A percentile compares a stretch with the other conserved stretches of the same genome.
Conservation (phyloP, 1,139 yeast species). For the Suhomyces guaymorum region DNA sequence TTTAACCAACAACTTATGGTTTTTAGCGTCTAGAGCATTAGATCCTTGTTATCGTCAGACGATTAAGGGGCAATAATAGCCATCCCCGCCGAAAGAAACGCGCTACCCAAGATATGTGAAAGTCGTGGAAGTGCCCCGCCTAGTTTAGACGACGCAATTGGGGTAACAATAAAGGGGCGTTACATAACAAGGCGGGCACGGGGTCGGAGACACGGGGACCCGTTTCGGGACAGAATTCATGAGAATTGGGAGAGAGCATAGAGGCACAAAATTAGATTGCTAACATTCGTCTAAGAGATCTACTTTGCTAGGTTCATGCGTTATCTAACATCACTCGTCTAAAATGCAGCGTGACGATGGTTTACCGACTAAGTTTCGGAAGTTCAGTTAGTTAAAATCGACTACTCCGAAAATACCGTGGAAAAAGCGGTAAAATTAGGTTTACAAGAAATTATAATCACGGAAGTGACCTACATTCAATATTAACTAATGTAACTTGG, state of each 20-base stretch:
- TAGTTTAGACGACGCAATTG: not conserved
- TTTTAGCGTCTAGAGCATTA: too few relatives aligned
- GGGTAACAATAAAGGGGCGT: not conserved
- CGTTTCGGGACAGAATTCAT: not conserved
- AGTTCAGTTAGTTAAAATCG: not conserved
- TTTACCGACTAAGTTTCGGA: too few relatives aligned
- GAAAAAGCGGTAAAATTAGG: not conserved
- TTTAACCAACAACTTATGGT: not conserved
- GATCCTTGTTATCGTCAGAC: not conserved
- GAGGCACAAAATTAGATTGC: conserved; percentile 1
- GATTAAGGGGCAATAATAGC: not conserved
- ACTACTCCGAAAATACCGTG: not conserved
- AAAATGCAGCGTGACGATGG: too few relatives aligned
- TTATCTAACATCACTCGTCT: too few relatives aligned
- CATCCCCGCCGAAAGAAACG: too few relatives aligned
- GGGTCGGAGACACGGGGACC: not conserved
- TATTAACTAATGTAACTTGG: not conserved
- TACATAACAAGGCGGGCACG: not conserved
- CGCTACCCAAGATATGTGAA: too few relatives aligned
- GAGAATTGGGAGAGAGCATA: not conserved
- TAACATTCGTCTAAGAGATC: not conserved
- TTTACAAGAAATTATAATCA: not conserved
- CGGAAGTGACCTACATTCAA: too few relatives aligned
- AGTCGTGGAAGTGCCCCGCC: conserved; percentile 3
- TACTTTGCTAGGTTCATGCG: too few relatives aligned